Percentiles rank a stretch among this genome's conserved stretches.
Evolutionary conservation across 176 grass and related monocot genomes (phyloP).

Genomic region (Oryza glaberrima): DNA sequence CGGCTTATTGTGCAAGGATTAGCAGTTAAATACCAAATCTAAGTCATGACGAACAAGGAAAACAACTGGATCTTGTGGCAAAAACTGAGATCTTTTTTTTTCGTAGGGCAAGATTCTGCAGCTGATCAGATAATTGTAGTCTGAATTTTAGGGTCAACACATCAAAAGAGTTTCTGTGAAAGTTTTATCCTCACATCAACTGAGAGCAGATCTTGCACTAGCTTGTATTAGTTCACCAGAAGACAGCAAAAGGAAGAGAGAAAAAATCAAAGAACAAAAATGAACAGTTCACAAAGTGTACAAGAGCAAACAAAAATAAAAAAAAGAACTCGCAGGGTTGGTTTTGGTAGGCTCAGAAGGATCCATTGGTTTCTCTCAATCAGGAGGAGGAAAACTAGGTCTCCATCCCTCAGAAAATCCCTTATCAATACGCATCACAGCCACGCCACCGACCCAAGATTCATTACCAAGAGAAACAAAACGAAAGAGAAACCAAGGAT

Average conservation of each 20-base stretch:
- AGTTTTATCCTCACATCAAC: slow-evolving; percentile 73
- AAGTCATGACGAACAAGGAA: neutral
- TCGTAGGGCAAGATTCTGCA: neutral
- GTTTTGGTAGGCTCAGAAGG: slow-evolving; percentile 76
- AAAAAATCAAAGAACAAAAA: neutral
- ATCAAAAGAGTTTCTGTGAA: slow-evolving; percentile 55
- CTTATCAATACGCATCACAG: slow-evolving; percentile 55
- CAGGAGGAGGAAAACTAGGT: slow-evolving; percentile 40
- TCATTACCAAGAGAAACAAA: neutral
- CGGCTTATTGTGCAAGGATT: slow-evolving; percentile 82
- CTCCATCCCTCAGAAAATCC: slow-evolving; percentile 66
- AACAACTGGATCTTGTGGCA: neutral
- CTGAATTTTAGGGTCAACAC: slow-evolving; percentile 73
- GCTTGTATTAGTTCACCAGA: too few relatives aligned
- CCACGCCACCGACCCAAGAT: neutral
- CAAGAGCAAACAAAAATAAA: neutral
- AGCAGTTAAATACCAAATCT: neutral
- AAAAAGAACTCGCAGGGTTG: neutral
- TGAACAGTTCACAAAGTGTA: too few relatives aligned
- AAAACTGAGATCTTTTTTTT: neutral
- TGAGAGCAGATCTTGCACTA: neutral
- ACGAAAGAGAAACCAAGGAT: neutral
- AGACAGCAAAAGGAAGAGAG: neutral
- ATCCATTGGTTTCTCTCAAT: slow-evolving; percentile 94
- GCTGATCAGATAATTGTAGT: slow-evolving; percentile 99